These are phyloP conservation scores for Evernia prunastri DNA, from an alignment of 495 filamentous ascomycete genomes.

Conservation along the genomic window DNA sequence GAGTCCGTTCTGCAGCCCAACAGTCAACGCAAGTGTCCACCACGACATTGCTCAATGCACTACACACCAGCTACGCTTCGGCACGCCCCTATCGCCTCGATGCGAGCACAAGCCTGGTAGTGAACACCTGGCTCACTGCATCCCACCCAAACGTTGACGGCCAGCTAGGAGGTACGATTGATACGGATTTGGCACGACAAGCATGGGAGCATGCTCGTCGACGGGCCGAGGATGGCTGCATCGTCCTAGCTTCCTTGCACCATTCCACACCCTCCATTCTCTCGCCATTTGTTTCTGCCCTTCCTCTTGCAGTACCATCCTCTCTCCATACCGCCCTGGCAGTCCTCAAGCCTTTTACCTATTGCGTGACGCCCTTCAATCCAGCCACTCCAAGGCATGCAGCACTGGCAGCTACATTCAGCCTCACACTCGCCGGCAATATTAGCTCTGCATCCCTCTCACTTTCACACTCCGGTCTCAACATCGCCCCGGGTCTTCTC, in stretches of 20 bases:
- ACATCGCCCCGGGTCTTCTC: slow-evolving; percentile 74
- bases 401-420: slow-evolving; percentile 71
- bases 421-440: slow-evolving; percentile 72
- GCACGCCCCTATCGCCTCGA: slow-evolving; percentile 77
- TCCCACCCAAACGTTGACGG: slow-evolving; percentile 59
- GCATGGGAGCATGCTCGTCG: slow-evolving; percentile 97
- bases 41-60: slow-evolving; percentile 80
- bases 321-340: slow-evolving; percentile 68
- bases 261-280: slow-evolving; percentile 80
- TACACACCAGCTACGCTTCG: slow-evolving; percentile 83
- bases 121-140: slow-evolving; percentile 90
- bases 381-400: slow-evolving; percentile 77
- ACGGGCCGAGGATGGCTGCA: slow-evolving; percentile 91
- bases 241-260: slow-evolving; percentile 82
- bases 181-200: slow-evolving; percentile 67
- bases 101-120: slow-evolving; percentile 84
- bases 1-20: slow-evolving; percentile 52
- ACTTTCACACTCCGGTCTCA: slow-evolving; percentile 80
- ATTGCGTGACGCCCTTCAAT: slow-evolving; percentile 82
- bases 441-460: slow-evolving; percentile 68
- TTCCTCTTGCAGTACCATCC: slow-evolving; percentile 71
- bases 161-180: slow-evolving; percentile 66
- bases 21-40: slow-evolving; percentile 80
- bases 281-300: slow-evolving; percentile 68
- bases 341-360: slow-evolving; percentile 75